A percentile compares a stretch with the other conserved stretches of the same genome.
Conservation (phyloP, 148 eudicot genomes). For the Heliosperma pusillum region DNA sequence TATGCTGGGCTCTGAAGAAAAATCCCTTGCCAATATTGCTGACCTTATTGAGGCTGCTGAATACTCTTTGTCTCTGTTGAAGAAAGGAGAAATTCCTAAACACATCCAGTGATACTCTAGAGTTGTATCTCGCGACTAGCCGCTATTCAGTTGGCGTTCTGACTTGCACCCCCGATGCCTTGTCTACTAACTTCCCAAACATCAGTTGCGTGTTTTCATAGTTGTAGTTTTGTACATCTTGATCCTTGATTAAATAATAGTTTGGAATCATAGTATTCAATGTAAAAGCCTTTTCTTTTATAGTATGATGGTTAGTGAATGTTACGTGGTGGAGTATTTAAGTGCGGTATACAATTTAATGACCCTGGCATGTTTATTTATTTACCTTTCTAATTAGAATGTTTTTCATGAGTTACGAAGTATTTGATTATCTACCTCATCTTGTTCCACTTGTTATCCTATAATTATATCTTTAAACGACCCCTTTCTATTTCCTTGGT, state of each 20-base stretch:
- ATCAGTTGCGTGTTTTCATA: background rate
- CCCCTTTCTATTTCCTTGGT: too few species aligned
- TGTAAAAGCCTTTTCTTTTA: background rate
- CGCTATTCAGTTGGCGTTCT: background rate
- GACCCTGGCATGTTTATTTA: too few species aligned
- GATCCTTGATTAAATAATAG: background rate
- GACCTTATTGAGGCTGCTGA: slow-evolving; percentile 70
- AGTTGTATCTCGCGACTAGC: background rate
- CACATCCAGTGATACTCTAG: slow-evolving; percentile 33
- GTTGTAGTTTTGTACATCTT: background rate
- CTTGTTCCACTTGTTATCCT: too few species aligned
- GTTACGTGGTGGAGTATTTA: background rate
- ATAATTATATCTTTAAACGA: too few species aligned
- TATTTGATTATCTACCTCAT: too few species aligned
- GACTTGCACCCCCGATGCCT: background rate
- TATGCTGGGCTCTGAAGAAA: slow-evolving; percentile 62
- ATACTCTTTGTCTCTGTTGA: slow-evolving; percentile 58
- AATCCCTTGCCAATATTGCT: slow-evolving; percentile 57
- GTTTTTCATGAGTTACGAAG: too few species aligned
- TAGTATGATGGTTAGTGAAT: background rate
- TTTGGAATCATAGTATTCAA: background rate
- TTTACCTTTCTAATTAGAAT: too few species aligned
- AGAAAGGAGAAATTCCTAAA: slow-evolving; percentile 75
- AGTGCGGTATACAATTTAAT: too few species aligned
- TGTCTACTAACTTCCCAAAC: too few species aligned